These are phyloP conservation scores for Quercus agrifolia DNA, from an alignment of 306 rosid species.

Conservation along the genomic window DNA sequence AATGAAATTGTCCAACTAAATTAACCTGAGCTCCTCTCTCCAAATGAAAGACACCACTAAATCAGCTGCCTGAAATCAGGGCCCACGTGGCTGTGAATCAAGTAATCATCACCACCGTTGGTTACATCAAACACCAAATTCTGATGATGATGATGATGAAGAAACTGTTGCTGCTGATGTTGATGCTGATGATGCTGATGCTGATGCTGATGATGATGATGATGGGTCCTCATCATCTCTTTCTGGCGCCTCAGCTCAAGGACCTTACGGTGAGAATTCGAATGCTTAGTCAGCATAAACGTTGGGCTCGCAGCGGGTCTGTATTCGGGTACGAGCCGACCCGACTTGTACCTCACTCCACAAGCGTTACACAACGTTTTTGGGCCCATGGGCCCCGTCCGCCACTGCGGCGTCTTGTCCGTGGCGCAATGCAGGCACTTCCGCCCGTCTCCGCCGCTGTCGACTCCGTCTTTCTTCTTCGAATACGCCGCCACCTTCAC, in stretches of 20 bases:
- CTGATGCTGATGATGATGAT: slow-evolving; percentile 19
- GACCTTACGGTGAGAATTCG: slow-evolving; percentile 93
- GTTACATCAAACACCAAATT: slow-evolving; percentile 53
- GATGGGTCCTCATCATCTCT: slow-evolving; percentile 48
- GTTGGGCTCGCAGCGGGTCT: slow-evolving; percentile 97
- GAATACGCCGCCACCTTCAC: slow-evolving; percentile 1
- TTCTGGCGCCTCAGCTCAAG: slow-evolving; percentile 89
- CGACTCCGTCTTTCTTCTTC: slow-evolving; percentile 48
- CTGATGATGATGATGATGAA: slow-evolving; percentile 50
- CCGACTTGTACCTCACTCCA: slow-evolving; percentile 86
- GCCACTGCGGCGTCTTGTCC: slow-evolving; percentile 92
- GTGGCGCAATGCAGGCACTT: slow-evolving; percentile 87
- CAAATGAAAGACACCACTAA: slow-evolving; percentile 24
- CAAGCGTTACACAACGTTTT: slow-evolving; percentile 84
- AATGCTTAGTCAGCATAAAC: slow-evolving; percentile 80
- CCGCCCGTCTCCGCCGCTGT: slow-evolving; percentile 44
- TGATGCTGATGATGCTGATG: slow-evolving; percentile 11
- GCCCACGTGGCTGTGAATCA: slow-evolving; percentile 71
- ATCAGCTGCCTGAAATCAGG: slow-evolving; percentile 64
- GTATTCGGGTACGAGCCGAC: slow-evolving; percentile 81
- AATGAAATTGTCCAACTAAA: slow-evolving; percentile 21
- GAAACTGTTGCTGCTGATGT: slow-evolving; percentile 36
- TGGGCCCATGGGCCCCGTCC: slow-evolving; percentile 89
- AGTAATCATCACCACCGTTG: slow-evolving; percentile 70
- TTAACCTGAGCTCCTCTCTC: not conserved